Evolutionary conservation across 352 stramenopile species (phyloP).

Genomic region (Phytophthora niederhauseri): DNA sequence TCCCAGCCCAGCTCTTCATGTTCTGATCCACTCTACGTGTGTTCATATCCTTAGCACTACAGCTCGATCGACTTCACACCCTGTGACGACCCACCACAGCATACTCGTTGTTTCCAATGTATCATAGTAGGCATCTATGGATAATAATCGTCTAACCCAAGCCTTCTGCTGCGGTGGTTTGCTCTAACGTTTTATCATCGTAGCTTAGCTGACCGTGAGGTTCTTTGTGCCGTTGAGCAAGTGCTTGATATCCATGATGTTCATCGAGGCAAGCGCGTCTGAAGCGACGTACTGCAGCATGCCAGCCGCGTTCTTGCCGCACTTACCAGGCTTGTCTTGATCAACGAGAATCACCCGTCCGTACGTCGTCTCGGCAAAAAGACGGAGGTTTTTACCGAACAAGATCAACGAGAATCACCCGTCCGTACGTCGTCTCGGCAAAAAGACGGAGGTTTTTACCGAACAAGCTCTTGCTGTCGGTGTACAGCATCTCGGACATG

Average conservation of each 20-base stretch:
- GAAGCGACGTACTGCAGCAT: conserved; percentile 42
- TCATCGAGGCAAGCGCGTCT: conserved; percentile 55
- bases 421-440: conserved; percentile 39
- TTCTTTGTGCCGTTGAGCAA: conserved; percentile 57
- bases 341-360: conserved; percentile 51
- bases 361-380: conserved; percentile 43
- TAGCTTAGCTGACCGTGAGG: conserved; percentile 34
- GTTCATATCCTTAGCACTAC: neutral
- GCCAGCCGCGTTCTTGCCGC: conserved; percentile 33
- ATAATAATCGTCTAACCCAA: neutral
- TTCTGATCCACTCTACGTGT: neutral
- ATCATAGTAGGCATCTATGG: neutral
- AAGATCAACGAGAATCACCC: too few relatives aligned
- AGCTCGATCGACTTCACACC: neutral
- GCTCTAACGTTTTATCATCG: neutral
- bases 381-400: conserved; percentile 46
- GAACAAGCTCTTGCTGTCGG: conserved; percentile 51
- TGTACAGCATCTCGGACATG: conserved; percentile 10
- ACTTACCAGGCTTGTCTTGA: conserved; percentile 31
- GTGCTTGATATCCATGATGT: conserved; percentile 60
- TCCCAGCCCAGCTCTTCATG: neutral
- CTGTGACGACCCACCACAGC: neutral
- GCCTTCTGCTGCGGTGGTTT: neutral
- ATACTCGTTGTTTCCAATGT: too few relatives aligned
- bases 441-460: conserved; percentile 44